Evolutionary conservation across 2,329 filamentous ascomycete species (phyloP).

Genomic region (Lachnellula suecica): DNA sequence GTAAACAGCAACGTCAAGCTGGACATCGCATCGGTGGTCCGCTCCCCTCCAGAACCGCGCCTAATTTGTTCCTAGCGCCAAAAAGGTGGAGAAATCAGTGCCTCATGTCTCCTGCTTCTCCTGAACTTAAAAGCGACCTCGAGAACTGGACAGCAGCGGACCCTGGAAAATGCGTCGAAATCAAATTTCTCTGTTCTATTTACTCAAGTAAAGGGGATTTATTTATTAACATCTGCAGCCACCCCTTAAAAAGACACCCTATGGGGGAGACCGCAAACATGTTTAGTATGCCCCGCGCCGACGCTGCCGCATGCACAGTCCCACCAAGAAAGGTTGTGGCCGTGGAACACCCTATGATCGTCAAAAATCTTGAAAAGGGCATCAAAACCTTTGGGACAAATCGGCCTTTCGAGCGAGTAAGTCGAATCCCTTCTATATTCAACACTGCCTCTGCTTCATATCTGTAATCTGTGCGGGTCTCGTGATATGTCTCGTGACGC

Average conservation of each 20-base stretch:
- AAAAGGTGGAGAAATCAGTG: neutral
- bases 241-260: too few species aligned
- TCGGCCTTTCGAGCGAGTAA: conserved; percentile 29
- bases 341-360: conserved; percentile 66
- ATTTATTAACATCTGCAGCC: too few species aligned
- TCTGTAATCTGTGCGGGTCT: conserved; percentile 14
- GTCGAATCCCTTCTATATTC: conserved; percentile 9
- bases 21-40: neutral
- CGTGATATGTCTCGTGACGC: conserved; percentile 11
- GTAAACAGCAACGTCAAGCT: neutral
- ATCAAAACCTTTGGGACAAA: conserved; percentile 56
- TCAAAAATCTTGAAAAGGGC: conserved; percentile 63
- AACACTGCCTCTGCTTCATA: neutral
- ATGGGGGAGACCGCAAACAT: too few species aligned
- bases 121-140: too few species aligned
- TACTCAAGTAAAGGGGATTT: too few species aligned
- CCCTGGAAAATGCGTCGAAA: too few species aligned
- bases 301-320: conserved; percentile 47
- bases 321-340: conserved; percentile 53
- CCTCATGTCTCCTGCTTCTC: too few species aligned
- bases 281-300: conserved; percentile 1
- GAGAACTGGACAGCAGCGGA: too few species aligned
- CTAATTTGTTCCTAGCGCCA: neutral
- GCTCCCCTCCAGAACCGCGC: neutral
- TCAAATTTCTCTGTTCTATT: too few species aligned